Percentiles rank a stretch among this genome's conserved stretches.
These are phyloP conservation scores for Aspergillus sclerotioniger DNA, from an alignment of 495 filamentous ascomycete genomes.

Conservation along the genomic window DNA sequence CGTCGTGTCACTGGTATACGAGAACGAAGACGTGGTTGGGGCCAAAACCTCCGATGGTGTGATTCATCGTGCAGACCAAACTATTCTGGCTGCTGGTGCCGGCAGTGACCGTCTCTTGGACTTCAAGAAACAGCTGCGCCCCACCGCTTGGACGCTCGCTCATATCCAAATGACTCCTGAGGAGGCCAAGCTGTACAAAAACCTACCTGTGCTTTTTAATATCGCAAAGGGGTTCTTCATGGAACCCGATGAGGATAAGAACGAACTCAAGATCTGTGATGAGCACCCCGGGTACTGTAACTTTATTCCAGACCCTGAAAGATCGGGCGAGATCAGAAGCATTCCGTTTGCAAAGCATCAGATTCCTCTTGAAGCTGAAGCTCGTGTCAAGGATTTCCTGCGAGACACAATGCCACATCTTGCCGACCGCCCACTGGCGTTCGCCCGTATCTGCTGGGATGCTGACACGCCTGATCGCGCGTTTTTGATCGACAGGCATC, in stretches of 20 bases:
- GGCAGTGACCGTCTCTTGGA: constrained; percentile 46
- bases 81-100: constrained; percentile 50
- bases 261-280: constrained; percentile 55
- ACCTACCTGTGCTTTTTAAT: constrained; percentile 53
- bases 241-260: constrained; percentile 50
- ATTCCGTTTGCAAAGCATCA: constrained; percentile 48
- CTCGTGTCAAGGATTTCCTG: constrained; percentile 41
- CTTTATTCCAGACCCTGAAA: constrained; percentile 24
- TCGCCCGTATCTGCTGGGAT: constrained; percentile 55
- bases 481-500: constrained; percentile 49
- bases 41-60: constrained; percentile 35
- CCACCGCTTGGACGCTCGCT: constrained; percentile 52
- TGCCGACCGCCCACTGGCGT: constrained; percentile 42
- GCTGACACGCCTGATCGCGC: constrained; percentile 51
- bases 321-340: constrained; percentile 26
- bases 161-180: constrained; percentile 49
- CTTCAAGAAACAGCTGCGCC: constrained; percentile 51
- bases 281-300: constrained; percentile 58
- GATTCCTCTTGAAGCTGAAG: constrained; percentile 46
- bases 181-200: constrained; percentile 39
- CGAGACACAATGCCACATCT: constrained; percentile 52
- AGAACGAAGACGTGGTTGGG: constrained; percentile 34
- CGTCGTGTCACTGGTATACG: constrained; percentile 33
- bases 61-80: constrained; percentile 34
- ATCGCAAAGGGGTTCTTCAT: constrained; percentile 55